Evolutionary conservation across 129 eudicot species (phyloP), one percentile per base, ranked within the genome.

Genomic region (Helichrysum umbraculigerum): DNA sequence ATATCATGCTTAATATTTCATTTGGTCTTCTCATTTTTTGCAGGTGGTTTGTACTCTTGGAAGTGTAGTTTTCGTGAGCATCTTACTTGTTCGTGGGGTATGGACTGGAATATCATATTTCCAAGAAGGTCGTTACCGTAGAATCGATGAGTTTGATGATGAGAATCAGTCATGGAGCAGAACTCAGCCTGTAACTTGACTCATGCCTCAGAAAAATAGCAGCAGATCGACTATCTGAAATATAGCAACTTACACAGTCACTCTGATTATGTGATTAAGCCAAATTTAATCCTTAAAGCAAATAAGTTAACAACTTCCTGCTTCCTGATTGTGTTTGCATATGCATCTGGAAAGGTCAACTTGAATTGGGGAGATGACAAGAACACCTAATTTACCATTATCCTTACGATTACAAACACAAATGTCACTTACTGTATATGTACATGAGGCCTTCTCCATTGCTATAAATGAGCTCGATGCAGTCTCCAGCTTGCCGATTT

Each of bases 41-140:
- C 81, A 93, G 98, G 98, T 90, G 44, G 81, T 93, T 79, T 93
- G 98, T 82, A 91, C 97, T 15, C 96, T 93, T 57, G 98, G 98
- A 61, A 93, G 88, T 80, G 90, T 88, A 37, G 87, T 91, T 21
- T 93, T 93, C 56, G 85, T 83, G 42, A 93, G 98, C 86, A 93
- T 93, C 56, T 85, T 93, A 83, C 82, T 91, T 54, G 85, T 91
- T 68, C 97, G 98, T 5, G 96, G 97, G 7, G 81, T 91, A 81
- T 91, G 97, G 98, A 87, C 93, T 14, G 97, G 93, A 42, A 83
- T 91, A 58, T 79, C 95, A 7, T 91, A 81, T 79, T 83, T 91
- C 34, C 98, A 91, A 86, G 88, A 87, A 28, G 85, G 73, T 51
- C 87, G 84, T 52, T 72, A 74, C 25, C 75, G 76, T 50, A 76